Conservation (phyloP, 2,329 filamentous ascomycete species). For the Epichloe gansuensis region DNA sequence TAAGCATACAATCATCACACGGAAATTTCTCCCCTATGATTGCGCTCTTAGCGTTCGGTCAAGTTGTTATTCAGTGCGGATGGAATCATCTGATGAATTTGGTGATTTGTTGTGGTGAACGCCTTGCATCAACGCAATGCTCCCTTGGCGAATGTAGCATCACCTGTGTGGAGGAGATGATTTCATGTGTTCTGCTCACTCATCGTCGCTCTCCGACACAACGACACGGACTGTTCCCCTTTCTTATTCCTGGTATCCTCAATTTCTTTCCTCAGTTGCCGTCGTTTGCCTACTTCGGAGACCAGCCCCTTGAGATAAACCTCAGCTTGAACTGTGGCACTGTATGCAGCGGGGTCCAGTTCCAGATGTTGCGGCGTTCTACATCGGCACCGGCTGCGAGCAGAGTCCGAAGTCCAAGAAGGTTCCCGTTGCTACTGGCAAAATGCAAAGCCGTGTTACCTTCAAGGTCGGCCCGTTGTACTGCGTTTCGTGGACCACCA, state of each 20-base stretch:
- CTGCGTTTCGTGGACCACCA: slow-evolving; percentile 37
- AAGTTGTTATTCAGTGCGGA: not conserved
- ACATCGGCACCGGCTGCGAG: slow-evolving; percentile 69
- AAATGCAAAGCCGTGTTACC: slow-evolving; percentile 87
- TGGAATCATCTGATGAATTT: not conserved
- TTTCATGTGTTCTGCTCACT: slow-evolving; percentile 16
- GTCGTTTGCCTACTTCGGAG: slow-evolving; percentile 53
- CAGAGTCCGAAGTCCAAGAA: slow-evolving; percentile 65
- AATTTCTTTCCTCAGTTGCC: slow-evolving; percentile 26
- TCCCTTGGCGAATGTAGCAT: not conserved
- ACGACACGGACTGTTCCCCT: slow-evolving; percentile 34
- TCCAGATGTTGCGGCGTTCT: slow-evolving; percentile 58
- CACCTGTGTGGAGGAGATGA: slow-evolving; percentile 1
- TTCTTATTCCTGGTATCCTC: slow-evolving; percentile 31
- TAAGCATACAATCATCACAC: not conserved
- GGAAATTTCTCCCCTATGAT: not conserved
- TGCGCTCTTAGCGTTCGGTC: not conserved
- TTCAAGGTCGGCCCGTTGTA: slow-evolving; percentile 49
- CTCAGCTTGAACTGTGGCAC: slow-evolving; percentile 69
- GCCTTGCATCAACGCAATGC: not conserved
- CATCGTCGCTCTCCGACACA: slow-evolving; percentile 23
- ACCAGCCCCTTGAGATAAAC: slow-evolving; percentile 73
- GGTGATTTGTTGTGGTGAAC: not conserved
- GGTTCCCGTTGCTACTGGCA: slow-evolving; percentile 68
- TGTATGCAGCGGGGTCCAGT: slow-evolving; percentile 77